These are phyloP conservation scores for Clonostachys solani DNA, from an alignment of 2,329 filamentous ascomycete species.

Conservation along the genomic window DNA sequence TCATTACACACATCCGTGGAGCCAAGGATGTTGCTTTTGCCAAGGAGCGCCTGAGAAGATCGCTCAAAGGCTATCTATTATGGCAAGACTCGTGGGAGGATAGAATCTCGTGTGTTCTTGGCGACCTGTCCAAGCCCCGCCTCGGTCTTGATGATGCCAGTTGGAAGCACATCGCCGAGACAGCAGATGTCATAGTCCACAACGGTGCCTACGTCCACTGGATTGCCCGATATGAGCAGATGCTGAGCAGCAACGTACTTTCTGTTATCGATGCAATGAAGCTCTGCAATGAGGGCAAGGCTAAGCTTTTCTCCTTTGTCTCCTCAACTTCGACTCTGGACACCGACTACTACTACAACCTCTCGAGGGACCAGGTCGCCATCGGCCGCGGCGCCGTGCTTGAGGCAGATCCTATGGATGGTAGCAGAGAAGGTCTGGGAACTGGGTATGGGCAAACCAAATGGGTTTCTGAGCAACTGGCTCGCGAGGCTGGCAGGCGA, in stretches of 20 bases:
- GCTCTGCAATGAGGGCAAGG: constrained; percentile 71
- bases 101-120: constrained; percentile 64
- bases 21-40: constrained; percentile 53
- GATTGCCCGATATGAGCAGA: constrained; percentile 71
- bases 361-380: constrained; percentile 59
- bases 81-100: constrained; percentile 68
- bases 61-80: constrained; percentile 72
- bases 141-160: constrained; percentile 65
- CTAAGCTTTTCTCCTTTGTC: constrained; percentile 76
- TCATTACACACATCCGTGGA: constrained; percentile 70
- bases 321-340: constrained; percentile 76
- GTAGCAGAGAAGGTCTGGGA: constrained; percentile 70
- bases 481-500: constrained; percentile 72
- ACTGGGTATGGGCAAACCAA: constrained; percentile 92
- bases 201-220: constrained; percentile 82
- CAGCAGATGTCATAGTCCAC: constrained; percentile 72
- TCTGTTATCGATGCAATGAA: constrained; percentile 72
- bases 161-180: constrained; percentile 62
- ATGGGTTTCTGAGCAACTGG: constrained; percentile 69
- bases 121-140: constrained; percentile 67
- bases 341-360: constrained; percentile 72
- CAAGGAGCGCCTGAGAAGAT: constrained; percentile 60
- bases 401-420: constrained; percentile 75
- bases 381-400: constrained; percentile 58
- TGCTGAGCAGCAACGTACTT: constrained; percentile 74